Percentiles rank a stretch among this genome's conserved stretches.
phyloP scores from a whole-genome alignment of 805 yeast genomes.

The Teunomyces pallodes region DNA sequence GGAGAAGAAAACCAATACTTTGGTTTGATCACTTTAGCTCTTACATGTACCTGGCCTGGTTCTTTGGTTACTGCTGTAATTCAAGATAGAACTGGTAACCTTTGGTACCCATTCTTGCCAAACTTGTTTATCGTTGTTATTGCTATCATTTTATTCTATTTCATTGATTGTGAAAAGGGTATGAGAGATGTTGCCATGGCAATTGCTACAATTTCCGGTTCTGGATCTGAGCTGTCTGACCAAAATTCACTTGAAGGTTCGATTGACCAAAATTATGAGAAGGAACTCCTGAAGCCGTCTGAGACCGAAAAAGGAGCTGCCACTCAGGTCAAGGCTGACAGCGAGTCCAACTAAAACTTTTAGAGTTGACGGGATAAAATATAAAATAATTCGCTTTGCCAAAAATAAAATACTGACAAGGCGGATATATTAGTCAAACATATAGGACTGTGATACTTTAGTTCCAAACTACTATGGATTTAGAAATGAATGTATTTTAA shows the following conservation, averaged over 20 bases:
- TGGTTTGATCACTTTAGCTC: conserved; percentile 39
- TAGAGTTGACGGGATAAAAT: not conserved
- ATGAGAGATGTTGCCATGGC: conserved; percentile 21
- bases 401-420: no score
- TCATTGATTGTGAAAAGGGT: conserved; percentile 32
- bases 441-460: no score
- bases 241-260: not conserved
- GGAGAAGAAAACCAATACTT: conserved; percentile 44
- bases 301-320: not conserved
- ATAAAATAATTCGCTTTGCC: no score
- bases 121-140: conserved; percentile 28
- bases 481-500: not conserved
- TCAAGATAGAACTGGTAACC: conserved; percentile 38
- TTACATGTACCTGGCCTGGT: conserved; percentile 44
- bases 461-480: no score
- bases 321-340: not conserved
- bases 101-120: conserved; percentile 36
- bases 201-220: not conserved
- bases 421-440: no score
- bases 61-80: conserved; percentile 36
- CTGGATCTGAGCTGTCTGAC: not conserved
- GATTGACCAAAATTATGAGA: not conserved
- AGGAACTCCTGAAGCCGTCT: not conserved
- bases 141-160: conserved; percentile 21
- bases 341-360: not conserved